Percentiles rank a stretch among this genome's conserved stretches.
Conservation (phyloP, 345 rosid species). For the Euclidium syriacum region DNA sequence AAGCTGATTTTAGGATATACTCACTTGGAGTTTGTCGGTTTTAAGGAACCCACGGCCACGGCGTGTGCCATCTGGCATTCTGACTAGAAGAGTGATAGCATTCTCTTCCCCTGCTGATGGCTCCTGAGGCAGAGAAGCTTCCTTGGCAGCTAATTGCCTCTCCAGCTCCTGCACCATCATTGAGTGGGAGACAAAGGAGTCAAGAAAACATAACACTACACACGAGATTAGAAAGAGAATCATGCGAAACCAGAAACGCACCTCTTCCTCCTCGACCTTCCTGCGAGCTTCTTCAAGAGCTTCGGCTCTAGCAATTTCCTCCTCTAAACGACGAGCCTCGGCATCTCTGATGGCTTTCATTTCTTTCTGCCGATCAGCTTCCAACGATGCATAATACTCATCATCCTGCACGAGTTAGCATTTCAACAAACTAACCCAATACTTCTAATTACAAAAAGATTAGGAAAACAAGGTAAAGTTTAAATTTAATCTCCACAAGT, state of each 20-base stretch:
- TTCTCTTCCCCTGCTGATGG: conserved; percentile 80
- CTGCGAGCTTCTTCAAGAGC: conserved; percentile 73
- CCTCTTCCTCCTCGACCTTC: conserved; percentile 88
- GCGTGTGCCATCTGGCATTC: conserved; percentile 94
- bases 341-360: conserved; percentile 75
- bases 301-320: conserved; percentile 58
- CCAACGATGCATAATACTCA: conserved; percentile 88
- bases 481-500: too few species aligned
- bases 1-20: conserved; percentile 9
- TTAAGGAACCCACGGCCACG: conserved; percentile 86
- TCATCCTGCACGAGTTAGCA: conserved; percentile 63
- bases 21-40: conserved; percentile 74
- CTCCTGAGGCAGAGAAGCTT: conserved; percentile 87
- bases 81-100: conserved; percentile 77
- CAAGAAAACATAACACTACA: too few species aligned
- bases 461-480: too few species aligned
- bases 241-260: conserved; percentile 22
- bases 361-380: conserved; percentile 96
- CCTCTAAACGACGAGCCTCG: conserved; percentile 81
- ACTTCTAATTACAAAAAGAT: too few species aligned
- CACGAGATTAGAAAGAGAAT: background rate
- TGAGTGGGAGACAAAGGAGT: background rate
- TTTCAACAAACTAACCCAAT: too few species aligned
- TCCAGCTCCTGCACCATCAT: conserved; percentile 66
- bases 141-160: conserved; percentile 78